phyloP scores from a whole-genome alignment of 176 grass and related monocot species.

The Guadua angustifolia region DNA sequence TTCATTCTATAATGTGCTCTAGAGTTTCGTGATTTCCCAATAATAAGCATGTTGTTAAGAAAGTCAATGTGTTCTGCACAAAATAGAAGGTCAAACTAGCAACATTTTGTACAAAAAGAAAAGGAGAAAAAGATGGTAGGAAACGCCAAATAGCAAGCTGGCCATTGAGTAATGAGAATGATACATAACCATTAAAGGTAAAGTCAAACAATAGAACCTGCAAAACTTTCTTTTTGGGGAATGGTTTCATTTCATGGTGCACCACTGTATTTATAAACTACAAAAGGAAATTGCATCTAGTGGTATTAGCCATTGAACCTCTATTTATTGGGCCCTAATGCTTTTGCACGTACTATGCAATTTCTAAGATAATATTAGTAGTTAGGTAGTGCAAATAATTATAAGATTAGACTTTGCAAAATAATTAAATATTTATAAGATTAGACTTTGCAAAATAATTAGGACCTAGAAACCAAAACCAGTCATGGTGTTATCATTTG shows the following conservation, averaged over 20 bases:
- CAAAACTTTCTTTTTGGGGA: conserved; percentile 15
- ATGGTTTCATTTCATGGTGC: conserved; percentile 43
- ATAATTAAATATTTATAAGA: conserved; percentile 41
- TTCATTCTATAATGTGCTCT: conserved; percentile 6
- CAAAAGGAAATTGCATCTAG: conserved; percentile 5
- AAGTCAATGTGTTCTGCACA: conserved; percentile 30
- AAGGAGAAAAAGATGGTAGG: neutral
- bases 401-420: neutral
- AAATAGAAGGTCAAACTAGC: conserved; percentile 38
- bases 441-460: conserved; percentile 40
- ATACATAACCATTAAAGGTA: neutral
- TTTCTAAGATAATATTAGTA: too few species aligned
- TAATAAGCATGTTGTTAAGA: conserved; percentile 20
- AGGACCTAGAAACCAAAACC: conserved; percentile 54
- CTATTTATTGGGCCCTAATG: conserved; percentile 23
- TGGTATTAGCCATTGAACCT: conserved; percentile 37
- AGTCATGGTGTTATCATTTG: conserved; percentile 53
- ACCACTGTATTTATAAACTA: conserved; percentile 28
- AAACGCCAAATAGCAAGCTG: conserved; percentile 25
- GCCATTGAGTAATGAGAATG: conserved; percentile 22
- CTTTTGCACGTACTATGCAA: conserved; percentile 16
- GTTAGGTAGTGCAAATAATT: too few species aligned
- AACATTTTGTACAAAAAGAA: neutral
- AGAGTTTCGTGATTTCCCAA: conserved; percentile 3
- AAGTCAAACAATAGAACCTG: conserved; percentile 48